Percentiles rank a stretch among this genome's conserved stretches.
phyloP scores from a whole-genome alignment of 768 basidiomycete species.

The Naganishia vishniacii region DNA sequence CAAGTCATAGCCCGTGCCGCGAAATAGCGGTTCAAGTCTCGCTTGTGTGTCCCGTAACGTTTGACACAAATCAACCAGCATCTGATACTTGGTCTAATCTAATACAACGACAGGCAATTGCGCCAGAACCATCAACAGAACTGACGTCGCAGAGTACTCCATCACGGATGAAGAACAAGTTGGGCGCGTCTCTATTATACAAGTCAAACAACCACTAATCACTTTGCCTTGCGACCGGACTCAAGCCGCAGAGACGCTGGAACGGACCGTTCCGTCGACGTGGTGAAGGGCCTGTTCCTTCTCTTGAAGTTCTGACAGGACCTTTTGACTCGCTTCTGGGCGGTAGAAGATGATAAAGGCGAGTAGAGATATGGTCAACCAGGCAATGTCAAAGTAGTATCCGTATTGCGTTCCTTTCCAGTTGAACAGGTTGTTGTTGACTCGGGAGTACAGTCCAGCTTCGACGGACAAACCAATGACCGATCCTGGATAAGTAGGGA shows the following conservation, averaged over 20 bases:
- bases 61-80: no score
- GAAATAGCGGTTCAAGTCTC: no score
- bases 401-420: constrained; percentile 37
- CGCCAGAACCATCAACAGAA: no score
- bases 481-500: constrained; percentile 32
- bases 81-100: no score
- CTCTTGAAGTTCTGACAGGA: constrained; percentile 1
- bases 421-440: constrained; percentile 32
- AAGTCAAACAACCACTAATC: no score
- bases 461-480: constrained; percentile 43
- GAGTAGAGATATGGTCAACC: constrained; percentile 17
- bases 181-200: no score
- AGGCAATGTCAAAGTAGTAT: constrained; percentile 35
- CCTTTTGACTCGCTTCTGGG: constrained; percentile 10
- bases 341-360: constrained; percentile 26
- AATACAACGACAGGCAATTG: no score
- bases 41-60: no score
- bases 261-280: neutral
- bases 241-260: neutral
- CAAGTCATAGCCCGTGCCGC: no score
- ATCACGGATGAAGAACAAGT: no score
- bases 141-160: no score
- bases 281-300: neutral
- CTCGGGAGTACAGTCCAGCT: constrained; percentile 37
- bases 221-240: no score